Conservation (phyloP, 495 filamentous ascomycete genomes). For the Xylaria sp. region DNA sequence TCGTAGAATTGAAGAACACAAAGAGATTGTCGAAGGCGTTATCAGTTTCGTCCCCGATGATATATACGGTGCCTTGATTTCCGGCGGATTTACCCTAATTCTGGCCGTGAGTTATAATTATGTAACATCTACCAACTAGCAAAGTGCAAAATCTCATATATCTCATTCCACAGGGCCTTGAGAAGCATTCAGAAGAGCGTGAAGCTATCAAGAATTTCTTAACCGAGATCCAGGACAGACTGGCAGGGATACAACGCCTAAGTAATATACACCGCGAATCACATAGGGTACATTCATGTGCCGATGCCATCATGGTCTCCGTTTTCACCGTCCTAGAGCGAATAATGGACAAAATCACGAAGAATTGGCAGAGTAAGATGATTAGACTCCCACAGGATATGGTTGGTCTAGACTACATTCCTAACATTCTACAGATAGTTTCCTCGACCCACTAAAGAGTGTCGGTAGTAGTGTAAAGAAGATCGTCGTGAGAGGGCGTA, state of each 20-base stretch:
- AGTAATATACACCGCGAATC: background rate
- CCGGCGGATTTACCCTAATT: background rate
- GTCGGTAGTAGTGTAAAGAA: background rate
- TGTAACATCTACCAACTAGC: background rate
- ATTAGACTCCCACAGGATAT: background rate
- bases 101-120: background rate
- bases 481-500: background rate
- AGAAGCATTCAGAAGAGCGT: background rate
- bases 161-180: background rate
- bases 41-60: background rate
- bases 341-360: background rate
- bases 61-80: background rate
- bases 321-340: background rate
- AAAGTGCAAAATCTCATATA: background rate
- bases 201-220: background rate
- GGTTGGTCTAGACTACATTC: background rate
- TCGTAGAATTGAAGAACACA: background rate
- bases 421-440: background rate
- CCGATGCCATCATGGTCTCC: background rate
- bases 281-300: background rate
- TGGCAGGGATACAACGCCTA: background rate
- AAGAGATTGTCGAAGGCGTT: background rate
- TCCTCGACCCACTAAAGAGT: background rate
- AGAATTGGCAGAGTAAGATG: constrained; percentile 1
- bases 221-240: background rate